Percentiles rank a stretch among this genome's conserved stretches.
phyloP scores from a whole-genome alignment of 2,329 filamentous ascomycete genomes.

The Fusarium longipes region DNA sequence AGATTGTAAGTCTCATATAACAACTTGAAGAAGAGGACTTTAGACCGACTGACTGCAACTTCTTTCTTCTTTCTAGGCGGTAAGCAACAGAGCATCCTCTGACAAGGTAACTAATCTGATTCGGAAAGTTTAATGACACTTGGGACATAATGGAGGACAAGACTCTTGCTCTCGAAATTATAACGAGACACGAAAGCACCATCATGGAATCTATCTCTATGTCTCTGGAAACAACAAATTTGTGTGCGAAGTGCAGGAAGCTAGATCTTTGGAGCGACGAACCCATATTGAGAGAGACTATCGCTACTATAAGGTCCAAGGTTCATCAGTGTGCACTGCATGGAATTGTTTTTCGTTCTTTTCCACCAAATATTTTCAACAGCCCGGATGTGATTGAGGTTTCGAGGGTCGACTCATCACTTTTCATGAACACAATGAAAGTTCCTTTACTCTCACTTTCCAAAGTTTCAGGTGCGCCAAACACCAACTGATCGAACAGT shows the following conservation, averaged over 20 bases:
- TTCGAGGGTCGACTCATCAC: neutral
- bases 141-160: slow-evolving; percentile 20
- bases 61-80: neutral
- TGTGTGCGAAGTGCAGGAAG: slow-evolving; percentile 1
- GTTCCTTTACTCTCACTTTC: neutral
- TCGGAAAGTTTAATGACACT: slow-evolving; percentile 12
- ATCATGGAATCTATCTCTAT: neutral
- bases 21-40: neutral
- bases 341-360: neutral
- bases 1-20: neutral
- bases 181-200: neutral
- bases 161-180: neutral
- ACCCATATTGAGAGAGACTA: neutral
- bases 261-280: neutral
- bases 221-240: neutral
- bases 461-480: neutral
- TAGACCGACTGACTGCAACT: too few species aligned
- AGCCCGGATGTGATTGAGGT: neutral
- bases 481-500: neutral
- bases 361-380: neutral
- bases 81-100: neutral
- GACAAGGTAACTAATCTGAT: neutral
- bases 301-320: neutral
- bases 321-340: slow-evolving; percentile 12
- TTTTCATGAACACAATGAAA: neutral